Evolutionary conservation across 306 rosid genomes (phyloP), one percentile per base, ranked within the genome.

Genomic region (Ammopiptanthus mongolicus): DNA sequence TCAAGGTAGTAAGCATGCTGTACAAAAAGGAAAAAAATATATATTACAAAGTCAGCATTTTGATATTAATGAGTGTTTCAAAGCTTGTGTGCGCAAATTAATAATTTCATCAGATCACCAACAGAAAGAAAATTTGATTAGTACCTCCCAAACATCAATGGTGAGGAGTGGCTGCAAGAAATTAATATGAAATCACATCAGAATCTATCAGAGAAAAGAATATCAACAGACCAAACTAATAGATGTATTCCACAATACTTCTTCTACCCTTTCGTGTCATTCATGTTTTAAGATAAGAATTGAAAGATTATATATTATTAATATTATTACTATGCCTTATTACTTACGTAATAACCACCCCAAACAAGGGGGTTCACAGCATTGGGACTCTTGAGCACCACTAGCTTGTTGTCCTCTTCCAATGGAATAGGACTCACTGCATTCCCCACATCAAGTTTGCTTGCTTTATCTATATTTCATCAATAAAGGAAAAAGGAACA

Each of bases 1-100:
- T 92, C 96, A 3, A 92, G 93, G 86, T 90, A 92, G 91, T 92
- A 90, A 78, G 97, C 90, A 84, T 92, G 97, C 97, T 90, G 97
- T 65, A 78, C 42, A 78, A 62, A 78, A 80, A 79, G 15, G 48
- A 51, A 21, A 65, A 42, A 34, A 65, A 57, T 3, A 19, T 25
- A 31, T n/a, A 56, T 15, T 15, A 14, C 34, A 33, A 58, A 23
- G 67, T 78, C 15, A 87, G 79, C 12, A 73, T 58, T n/a, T 6
- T 17, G 60, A 51, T 28, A 75, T 48, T 57, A 70, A 48, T 33
- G 17, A n/a, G 1, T 65, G n/a, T 50, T 52, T 2, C 8, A 33
- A 34, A 53, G 17, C 23, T 29, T 34, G 36, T 48, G 5, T 9
- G 25, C 36, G n/a, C 3, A 76, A 62, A 12, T 7, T 73, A 62